Evolutionary conservation across 2,329 filamentous ascomycete species (phyloP), one percentile per base, ranked within the genome.

Genomic region (Zymoseptoria crescenta): DNA sequence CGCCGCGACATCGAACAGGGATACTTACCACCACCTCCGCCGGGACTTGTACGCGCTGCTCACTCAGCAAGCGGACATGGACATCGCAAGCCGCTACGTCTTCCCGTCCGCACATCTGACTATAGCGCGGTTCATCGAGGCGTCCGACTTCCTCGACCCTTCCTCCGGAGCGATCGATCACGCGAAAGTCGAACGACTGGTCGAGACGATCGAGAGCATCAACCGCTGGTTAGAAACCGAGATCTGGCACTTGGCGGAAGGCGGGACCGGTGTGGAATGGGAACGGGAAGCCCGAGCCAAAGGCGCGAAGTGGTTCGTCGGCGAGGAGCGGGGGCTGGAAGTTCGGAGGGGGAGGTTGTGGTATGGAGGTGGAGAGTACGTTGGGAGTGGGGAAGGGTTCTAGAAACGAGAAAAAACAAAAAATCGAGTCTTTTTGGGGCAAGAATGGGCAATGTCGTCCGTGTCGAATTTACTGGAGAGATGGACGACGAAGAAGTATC

Each of bases 31-130:
- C 71, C 93, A 97, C 73, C 83, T 97, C 8, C 85, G 93, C 2
- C 82, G 87, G 3, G 91, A 96, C 70, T 72, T 95, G 10, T 94
- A 87, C 71, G 78, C 81, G 54, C 76, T 84, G 27, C 82, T 84
- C 20, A 28, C 3, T 76, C 79, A 52, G 76, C 76, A 55, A 54
- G 3, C 84, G 0, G 89, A 88, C 1, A 78, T 93, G n/a, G 75
- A 81, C 16, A 81, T 96, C 35, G 87, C 81, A 21, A 89, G 88
- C 56, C 81, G 93, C 59, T 97, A 96, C 72, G 86, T 92, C 24
- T 90, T 96, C 1, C 92, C 92, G 1, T 93, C 88, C 52, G 91
- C 90, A 16, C 93, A 97, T 76, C 82, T 96, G 69, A 96, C 93
- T 0, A 82, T 97, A 59, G 92, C 83, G 0, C 81, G 93, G 3